A percentile compares a stretch with the other conserved stretches of the same genome.
phyloP scores from a whole-genome alignment of 371 early-diverging fungal species.

The Apophysomyces elegans region DNA sequence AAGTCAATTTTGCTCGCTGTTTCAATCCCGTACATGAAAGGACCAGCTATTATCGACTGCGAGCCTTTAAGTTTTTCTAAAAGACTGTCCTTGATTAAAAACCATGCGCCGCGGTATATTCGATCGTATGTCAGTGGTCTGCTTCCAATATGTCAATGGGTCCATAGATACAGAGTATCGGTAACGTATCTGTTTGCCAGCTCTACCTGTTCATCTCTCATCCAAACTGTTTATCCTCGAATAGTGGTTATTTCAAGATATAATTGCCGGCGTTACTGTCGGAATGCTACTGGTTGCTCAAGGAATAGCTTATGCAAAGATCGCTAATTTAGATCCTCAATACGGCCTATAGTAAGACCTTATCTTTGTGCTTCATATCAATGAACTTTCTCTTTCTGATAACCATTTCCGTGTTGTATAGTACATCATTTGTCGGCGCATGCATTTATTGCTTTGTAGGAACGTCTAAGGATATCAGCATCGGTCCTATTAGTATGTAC shows the following conservation, averaged over 20 bases:
- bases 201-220: background rate
- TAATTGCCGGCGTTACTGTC: conserved; percentile 87
- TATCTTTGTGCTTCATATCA: background rate
- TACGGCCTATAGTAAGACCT: conserved; percentile 31
- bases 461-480: conserved; percentile 80
- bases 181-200: background rate
- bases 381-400: background rate
- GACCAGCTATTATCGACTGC: conserved; percentile 16
- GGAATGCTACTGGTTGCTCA: conserved; percentile 88
- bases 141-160: conserved; percentile 20
- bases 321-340: conserved; percentile 72
- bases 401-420: background rate
- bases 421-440: conserved; percentile 69
- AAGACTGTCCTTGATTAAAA: background rate
- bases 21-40: background rate
- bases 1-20: background rate
- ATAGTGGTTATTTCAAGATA: conserved; percentile 80
- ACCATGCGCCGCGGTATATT: background rate
- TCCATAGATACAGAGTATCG: conserved; percentile 15
- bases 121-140: background rate
- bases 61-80: conserved; percentile 4
- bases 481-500: conserved; percentile 56
- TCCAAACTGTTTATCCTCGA: background rate
- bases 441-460: conserved; percentile 74
- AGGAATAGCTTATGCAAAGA: conserved; percentile 81